Percentiles rank a stretch among this genome's conserved stretches.
These are phyloP conservation scores for Lachancea quebecensis DNA, from an alignment of 805 yeast genomes.

Conservation along the genomic window DNA sequence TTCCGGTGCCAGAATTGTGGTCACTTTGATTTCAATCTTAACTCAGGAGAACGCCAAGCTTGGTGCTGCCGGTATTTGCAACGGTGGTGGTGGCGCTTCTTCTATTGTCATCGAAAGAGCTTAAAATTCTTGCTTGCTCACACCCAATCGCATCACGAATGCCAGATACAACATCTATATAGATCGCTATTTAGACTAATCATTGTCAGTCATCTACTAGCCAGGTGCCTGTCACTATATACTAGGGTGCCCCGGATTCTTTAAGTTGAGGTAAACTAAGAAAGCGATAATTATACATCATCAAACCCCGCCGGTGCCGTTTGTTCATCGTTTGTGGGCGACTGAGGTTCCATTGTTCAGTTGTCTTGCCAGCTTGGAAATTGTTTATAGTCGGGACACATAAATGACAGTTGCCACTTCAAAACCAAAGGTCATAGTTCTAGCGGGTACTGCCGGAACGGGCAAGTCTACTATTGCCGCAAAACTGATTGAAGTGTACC, in stretches of 20 bases:
- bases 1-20: conserved; percentile 92
- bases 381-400: no score
- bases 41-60: conserved; percentile 77
- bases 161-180: background rate
- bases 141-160: no score
- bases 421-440: conserved; percentile 41
- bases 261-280: no score
- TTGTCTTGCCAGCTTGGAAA: no score
- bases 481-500: conserved; percentile 35
- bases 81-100: conserved; percentile 99
- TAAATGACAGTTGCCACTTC: background rate
- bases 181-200: background rate
- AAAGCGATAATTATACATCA: no score
- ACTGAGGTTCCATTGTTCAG: no score
- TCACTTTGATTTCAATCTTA: conserved; percentile 75
- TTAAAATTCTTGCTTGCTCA: conserved; percentile 16
- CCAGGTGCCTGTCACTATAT: no score
- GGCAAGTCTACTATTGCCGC: conserved; percentile 82
- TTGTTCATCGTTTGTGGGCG: no score
- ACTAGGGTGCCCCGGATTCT: no score
- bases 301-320: no score
- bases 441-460: conserved; percentile 96
- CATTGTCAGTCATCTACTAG: no score
- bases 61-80: conserved; percentile 96
- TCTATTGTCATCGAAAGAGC: conserved; percentile 78